Conservation (phyloP, 2,329 filamentous ascomycete genomes). For the Albifimbria verrucaria region DNA sequence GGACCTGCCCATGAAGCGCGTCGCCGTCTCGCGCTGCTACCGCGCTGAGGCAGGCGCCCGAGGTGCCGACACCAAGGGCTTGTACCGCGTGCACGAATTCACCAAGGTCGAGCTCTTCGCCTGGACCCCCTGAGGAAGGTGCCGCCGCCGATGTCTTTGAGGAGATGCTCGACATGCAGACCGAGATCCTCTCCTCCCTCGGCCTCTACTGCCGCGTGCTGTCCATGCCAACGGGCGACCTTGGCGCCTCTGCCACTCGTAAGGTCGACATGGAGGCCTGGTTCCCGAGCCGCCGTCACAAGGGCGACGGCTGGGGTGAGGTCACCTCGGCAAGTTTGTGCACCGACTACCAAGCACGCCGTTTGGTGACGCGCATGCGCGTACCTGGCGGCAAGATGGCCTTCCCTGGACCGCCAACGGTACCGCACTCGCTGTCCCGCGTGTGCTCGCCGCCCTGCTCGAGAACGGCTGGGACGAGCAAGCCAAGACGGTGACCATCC, state of each 20-base stretch:
- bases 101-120: slow-evolving; percentile 98
- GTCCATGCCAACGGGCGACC: slow-evolving; percentile 85
- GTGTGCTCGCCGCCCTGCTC: slow-evolving; percentile 82
- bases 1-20: slow-evolving; percentile 72
- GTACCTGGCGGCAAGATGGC: slow-evolving; percentile 50
- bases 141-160: slow-evolving; percentile 63
- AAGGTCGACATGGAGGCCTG: slow-evolving; percentile 94
- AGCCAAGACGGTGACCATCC: slow-evolving; percentile 65
- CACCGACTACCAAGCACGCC: slow-evolving; percentile 87
- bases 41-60: slow-evolving; percentile 90
- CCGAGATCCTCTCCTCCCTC: slow-evolving; percentile 73
- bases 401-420: slow-evolving; percentile 91
- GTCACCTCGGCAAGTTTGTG: slow-evolving; percentile 88
- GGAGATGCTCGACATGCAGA: slow-evolving; percentile 85
- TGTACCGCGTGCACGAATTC: slow-evolving; percentile 98
- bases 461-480: slow-evolving; percentile 86
- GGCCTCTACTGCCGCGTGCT: slow-evolving; percentile 83
- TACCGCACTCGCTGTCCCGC: slow-evolving; percentile 85
- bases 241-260: slow-evolving; percentile 81
- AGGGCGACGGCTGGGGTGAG: slow-evolving; percentile 75
- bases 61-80: slow-evolving; percentile 85
- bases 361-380: slow-evolving; percentile 73
- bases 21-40: slow-evolving; percentile 89
- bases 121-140: slow-evolving; percentile 65
- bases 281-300: slow-evolving; percentile 74